Evolutionary conservation across 2,329 filamentous ascomycete species (phyloP).

Genomic region (Fusarium heterosporum): DNA sequence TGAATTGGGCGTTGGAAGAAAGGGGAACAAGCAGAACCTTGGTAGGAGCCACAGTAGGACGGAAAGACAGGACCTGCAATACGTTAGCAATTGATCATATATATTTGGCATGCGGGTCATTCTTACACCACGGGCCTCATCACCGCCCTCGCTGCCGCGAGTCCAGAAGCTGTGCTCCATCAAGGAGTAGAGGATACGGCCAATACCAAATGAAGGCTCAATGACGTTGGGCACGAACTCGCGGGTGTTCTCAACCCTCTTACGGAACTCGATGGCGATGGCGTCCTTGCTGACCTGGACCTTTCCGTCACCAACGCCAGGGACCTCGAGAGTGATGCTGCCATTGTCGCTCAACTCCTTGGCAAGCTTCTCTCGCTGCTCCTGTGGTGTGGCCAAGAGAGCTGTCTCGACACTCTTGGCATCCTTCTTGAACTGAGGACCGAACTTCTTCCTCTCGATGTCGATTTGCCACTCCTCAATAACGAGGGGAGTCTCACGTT

Average conservation of each 20-base stretch:
- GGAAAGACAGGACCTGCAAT: conserved; percentile 64
- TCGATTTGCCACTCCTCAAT: conserved; percentile 91
- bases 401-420: conserved; percentile 86
- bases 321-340: conserved; percentile 81
- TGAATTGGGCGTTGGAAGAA: conserved; percentile 83
- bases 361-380: conserved; percentile 82
- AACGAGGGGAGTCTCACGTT: conserved; percentile 78
- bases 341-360: conserved; percentile 78
- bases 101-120: conserved; percentile 53
- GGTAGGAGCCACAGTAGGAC: conserved; percentile 82
- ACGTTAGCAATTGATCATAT: conserved; percentile 35
- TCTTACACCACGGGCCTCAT: conserved; percentile 86
- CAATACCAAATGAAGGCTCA: conserved; percentile 97
- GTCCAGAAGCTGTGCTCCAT: conserved; percentile 98
- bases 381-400: conserved; percentile 80
- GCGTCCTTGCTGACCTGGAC: conserved; percentile 84
- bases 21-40: conserved; percentile 94
- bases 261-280: conserved; percentile 85
- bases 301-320: conserved; percentile 73
- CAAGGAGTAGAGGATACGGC: conserved; percentile 90
- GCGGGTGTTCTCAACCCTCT: conserved; percentile 82
- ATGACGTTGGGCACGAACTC: conserved; percentile 97
- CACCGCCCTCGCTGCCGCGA: conserved; percentile 70
- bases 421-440: conserved; percentile 94
- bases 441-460: conserved; percentile 95